Evolutionary conservation across 1,284 basidiomycete species (phyloP), one percentile per base, ranked within the genome.

Genomic region (Boletus mariae): DNA sequence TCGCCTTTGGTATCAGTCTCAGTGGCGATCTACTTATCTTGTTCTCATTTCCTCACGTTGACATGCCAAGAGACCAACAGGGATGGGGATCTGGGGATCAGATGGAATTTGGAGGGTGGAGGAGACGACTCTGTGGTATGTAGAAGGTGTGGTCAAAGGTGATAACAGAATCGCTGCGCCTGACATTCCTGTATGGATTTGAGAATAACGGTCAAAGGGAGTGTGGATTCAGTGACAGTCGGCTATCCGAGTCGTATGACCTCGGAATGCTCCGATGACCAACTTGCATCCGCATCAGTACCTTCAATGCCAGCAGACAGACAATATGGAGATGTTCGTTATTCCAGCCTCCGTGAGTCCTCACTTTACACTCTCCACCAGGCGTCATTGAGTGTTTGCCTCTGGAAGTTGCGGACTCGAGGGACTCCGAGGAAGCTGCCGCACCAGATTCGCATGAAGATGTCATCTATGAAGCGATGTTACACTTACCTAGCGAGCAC

Each of bases 61-160:
- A 66, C 86, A 89, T 37, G 86, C 80, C 40, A 89, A 72, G 17
- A 89, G 74, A 48, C 87, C 86, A 41, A 89, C 85, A 37, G 86
- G 87, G 41, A 87, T 77, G 12, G 84, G 40, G n/a, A 38, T 4
- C 35, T 17, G 35, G n/a, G 35, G 35, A 17, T 38, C 35, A 9
- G 35, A 37, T 17, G n/a, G 35, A 17, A 37, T 37, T 6, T 37
- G 35, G 35, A 38, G 35, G 4, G 35, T 38, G 3, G 35, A 6
- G 7, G 35, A 38, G 35, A 38, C 9, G 9, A 87, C 79, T 51
- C 80, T 78, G 62, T 86, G 84, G 67, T 89, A 89, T 42, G 79
- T 75, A 7, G 73, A 60, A 17, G 82, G 20, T 8, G 35, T 38
- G 11, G 5, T 7, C 32, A 34, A 34, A 34, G 13, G 7, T 29